Percentiles rank a stretch among this genome's conserved stretches.
Evolutionary conservation across 2,329 filamentous ascomycete genomes (phyloP).

Genomic region (Epichloe aotearoae): DNA sequence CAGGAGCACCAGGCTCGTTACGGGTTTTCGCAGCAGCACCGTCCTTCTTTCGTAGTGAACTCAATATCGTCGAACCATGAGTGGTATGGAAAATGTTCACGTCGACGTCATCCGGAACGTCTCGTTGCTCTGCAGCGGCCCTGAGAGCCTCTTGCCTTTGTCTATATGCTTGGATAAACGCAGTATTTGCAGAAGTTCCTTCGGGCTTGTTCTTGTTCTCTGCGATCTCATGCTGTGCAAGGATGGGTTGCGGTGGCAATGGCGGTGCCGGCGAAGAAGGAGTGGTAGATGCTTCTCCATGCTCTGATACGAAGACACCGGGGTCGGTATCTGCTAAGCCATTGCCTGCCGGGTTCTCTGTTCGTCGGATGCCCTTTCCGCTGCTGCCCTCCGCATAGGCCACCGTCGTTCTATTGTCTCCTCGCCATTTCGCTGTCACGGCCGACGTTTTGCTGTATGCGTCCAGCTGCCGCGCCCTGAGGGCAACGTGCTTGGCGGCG

Average conservation of each 20-base stretch:
- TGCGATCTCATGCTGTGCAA: not conserved
- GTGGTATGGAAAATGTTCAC: constrained; percentile 36
- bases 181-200: not conserved
- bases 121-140: constrained; percentile 14
- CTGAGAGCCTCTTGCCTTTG: constrained; percentile 3
- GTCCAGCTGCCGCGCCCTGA: constrained; percentile 42
- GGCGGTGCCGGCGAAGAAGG: not conserved
- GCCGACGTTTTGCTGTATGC: constrained; percentile 34
- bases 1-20: constrained; percentile 9
- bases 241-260: not conserved
- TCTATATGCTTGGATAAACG: constrained; percentile 5
- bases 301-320: too few species aligned
- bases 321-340: not conserved
- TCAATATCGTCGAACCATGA: constrained; percentile 31
- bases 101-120: constrained; percentile 27
- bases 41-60: constrained; percentile 19
- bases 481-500: constrained; percentile 47
- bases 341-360: not conserved
- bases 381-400: not conserved
- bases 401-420: constrained; percentile 4
- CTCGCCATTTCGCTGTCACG: constrained; percentile 23
- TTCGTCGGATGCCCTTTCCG: not conserved
- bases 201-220: not conserved
- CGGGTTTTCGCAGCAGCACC: constrained; percentile 2
- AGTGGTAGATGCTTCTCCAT: not conserved